Evolutionary conservation across 768 basidiomycete genomes (phyloP), one percentile per base, ranked within the genome.

Genomic region (Mycena alexandri): DNA sequence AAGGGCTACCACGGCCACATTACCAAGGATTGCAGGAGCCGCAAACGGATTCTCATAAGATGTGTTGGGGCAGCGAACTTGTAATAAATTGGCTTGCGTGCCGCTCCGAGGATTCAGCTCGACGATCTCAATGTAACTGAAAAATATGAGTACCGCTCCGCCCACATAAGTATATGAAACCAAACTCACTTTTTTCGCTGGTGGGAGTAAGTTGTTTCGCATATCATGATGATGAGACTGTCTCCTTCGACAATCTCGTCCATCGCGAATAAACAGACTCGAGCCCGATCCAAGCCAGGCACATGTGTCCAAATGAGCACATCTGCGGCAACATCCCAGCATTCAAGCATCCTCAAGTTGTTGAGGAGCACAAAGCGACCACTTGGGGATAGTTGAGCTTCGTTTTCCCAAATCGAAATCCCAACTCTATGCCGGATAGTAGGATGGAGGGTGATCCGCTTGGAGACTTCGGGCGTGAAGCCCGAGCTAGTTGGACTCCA

Each of bases 311-410:
- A 70, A 4, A 67, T 24, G 22, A 63, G 12, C 29, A 22, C n/a
- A 22, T 57, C 41, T 11, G 58, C 61, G 0, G 33, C 50, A 13
- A 67, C 55, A 38, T 55, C 33, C 69, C 69, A 70, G 50, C 69
- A 70, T n/a, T 67, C 61, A 5, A 70, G 51, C 10, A 14, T 34
- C 16, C 29, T 1, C 43, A 0, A 50, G 38, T 57, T 61, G 1
- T 42, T 44, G 54, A 66, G 58, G 12, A 70, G 69, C 10, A 70
- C 29, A 34, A 53, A 47, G 21, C 38, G 36, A 12, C 69, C 69
- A 12, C 65, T 58, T 4, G 38, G 46, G 17, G 62, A 48, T 1
- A 67, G 41, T 34, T 56, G 50, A 21, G 60, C 57, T 14, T 50
- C 11, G 71, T 65, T 46, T 29, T 43, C 51, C 43, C 44, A 59